Evolutionary conservation across 306 rosid genomes (phyloP).

Genomic region (Inga laurina): DNA sequence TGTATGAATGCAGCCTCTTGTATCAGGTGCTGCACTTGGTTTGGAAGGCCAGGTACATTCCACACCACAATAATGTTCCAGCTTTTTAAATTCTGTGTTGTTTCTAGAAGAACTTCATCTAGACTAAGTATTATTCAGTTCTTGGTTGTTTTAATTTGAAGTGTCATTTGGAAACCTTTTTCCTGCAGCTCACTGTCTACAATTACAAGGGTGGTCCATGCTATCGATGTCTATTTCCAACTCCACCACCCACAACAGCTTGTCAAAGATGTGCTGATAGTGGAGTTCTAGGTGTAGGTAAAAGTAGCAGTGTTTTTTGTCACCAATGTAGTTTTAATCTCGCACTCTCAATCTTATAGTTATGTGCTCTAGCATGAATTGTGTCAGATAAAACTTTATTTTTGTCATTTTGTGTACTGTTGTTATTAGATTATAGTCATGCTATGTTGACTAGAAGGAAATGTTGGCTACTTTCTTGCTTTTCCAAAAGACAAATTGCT

Average conservation of each 20-base stretch:
- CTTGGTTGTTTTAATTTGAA: constrained; percentile 13
- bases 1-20: constrained; percentile 82
- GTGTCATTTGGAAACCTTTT: constrained; percentile 18
- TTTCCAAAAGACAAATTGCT: neutral
- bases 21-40: constrained; percentile 97
- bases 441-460: neutral
- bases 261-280: constrained; percentile 96
- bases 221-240: constrained; percentile 91
- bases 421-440: neutral
- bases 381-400: neutral
- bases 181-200: constrained; percentile 85
- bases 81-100: neutral
- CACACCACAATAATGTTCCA: constrained; percentile 22
- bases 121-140: neutral
- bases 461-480: neutral
- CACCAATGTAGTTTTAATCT: constrained; percentile 8
- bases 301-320: constrained; percentile 16
- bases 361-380: neutral
- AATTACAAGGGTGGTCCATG: constrained; percentile 87
- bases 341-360: neutral
- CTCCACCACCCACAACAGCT: constrained; percentile 92
- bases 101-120: constrained; percentile 14
- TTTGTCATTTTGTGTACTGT: neutral
- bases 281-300: constrained; percentile 97
- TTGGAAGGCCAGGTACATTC: constrained; percentile 95